These are phyloP conservation scores for Colletotrichum ledebouriae DNA, from an alignment of 2,329 filamentous ascomycete species.

Conservation along the genomic window DNA sequence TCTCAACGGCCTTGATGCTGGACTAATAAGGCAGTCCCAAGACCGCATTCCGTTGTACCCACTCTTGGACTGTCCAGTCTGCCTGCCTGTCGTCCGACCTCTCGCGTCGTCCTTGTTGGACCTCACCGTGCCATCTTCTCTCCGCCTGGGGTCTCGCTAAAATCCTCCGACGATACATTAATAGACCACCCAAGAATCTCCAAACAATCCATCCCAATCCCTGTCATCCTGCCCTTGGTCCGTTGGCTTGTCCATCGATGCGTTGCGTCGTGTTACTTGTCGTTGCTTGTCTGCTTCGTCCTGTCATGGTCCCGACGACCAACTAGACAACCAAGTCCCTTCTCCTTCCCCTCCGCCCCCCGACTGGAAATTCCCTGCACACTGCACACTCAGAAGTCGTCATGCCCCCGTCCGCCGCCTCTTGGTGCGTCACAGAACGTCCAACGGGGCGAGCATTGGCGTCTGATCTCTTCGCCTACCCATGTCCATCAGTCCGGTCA, in stretches of 20 bases:
- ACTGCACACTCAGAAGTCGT: constrained; percentile 2
- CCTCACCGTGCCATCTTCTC: constrained; percentile 16
- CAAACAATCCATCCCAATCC: constrained; percentile 5
- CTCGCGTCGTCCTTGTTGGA: constrained; percentile 14
- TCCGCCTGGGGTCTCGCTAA: constrained; percentile 14
- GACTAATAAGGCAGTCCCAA: too few species aligned
- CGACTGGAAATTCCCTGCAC: constrained; percentile 18
- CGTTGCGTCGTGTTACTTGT: constrained; percentile 18
- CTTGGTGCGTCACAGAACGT: constrained; percentile 22
- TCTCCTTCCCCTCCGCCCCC: constrained; percentile 14
- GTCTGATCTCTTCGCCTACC: constrained; percentile 29
- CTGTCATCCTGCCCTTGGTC: background rate
- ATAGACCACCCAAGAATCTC: constrained; percentile 17
- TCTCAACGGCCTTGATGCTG: too few species aligned
- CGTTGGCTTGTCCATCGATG: background rate
- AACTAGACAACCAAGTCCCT: constrained; percentile 3
- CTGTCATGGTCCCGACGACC: constrained; percentile 13
- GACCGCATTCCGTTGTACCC: background rate
- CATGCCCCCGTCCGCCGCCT: constrained; percentile 9
- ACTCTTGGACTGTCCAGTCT: constrained; percentile 15
- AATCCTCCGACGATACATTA: constrained; percentile 29
- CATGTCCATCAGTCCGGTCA: constrained; percentile 4
- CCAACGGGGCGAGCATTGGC: constrained; percentile 26
- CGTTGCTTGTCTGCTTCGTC: constrained; percentile 24
- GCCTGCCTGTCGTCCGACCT: constrained; percentile 25